phyloP scores from a whole-genome alignment of 495 filamentous ascomycete genomes.

The Schizothecium vesticola region DNA sequence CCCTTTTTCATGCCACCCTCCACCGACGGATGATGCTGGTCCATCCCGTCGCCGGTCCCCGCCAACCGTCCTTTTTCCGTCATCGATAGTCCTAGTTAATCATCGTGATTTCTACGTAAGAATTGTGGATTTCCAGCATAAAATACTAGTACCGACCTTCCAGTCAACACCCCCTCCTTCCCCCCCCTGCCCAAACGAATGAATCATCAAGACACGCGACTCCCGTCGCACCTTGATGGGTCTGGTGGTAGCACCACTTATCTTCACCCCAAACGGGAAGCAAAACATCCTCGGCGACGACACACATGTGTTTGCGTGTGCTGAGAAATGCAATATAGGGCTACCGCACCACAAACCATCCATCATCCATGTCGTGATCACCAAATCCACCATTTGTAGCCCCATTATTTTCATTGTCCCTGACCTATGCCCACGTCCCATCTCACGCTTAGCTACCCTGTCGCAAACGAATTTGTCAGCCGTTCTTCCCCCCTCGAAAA shows the following conservation, averaged over 20 bases:
- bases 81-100: too few relatives aligned
- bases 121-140: neutral
- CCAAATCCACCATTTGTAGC: neutral
- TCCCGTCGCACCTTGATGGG: neutral
- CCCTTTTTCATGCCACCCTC: neutral
- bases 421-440: neutral
- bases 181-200: neutral
- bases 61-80: neutral
- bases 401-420: neutral
- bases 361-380: neutral
- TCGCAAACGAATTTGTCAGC: neutral
- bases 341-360: neutral
- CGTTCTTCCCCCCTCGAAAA: neutral
- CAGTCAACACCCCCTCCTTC: too few relatives aligned
- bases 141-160: neutral
- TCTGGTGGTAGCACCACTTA: too few relatives aligned
- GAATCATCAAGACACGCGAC: neutral
- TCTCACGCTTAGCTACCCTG: neutral
- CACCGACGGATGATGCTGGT: neutral
- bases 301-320: neutral
- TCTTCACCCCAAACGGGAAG: too few relatives aligned
- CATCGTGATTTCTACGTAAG: neutral
- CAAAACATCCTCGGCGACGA: too few relatives aligned
- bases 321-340: neutral
- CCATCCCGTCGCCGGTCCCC: too few relatives aligned